Evolutionary conservation across 371 early-diverging fungal genomes (phyloP), one percentile per base, ranked within the genome.

Genomic region (Mortierella sp.): DNA sequence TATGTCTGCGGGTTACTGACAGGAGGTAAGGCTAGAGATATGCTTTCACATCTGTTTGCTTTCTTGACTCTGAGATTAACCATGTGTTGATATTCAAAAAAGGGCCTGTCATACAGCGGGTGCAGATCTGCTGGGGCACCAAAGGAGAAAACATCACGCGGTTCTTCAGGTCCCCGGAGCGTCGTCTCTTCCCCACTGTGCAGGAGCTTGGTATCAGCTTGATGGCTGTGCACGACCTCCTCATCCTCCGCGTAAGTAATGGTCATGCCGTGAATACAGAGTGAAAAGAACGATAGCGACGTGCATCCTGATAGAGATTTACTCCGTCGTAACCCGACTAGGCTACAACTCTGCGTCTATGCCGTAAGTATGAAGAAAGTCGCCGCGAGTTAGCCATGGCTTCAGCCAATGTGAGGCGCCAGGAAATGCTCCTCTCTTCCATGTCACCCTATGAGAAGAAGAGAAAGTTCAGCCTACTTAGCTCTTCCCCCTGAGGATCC

Each of bases 151-250:
- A 64, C 46, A 64, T 64, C 43, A 64, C 64, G 57, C 64, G 64
- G 46, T 64, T 26, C 57, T 64, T 64, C 21, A 64, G 64, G 57
- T 64, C 64, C 28, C 64, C 56, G 46, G 64, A 64, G 64, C 57
- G 64, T 64, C 64, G 64, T 47, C 64, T 64, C 64, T 56, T 64
- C 57, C 46, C 64, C n/a, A 64, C 64, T 56, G 64, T 64, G 64
- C 64, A 57, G 57, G 57, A 57, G 30, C 30, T 57, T 25, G 57
- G 57, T 14, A 64, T 64, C 25, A 64, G 64, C 46, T 7, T 57
- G 46, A 43, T 64, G 57, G 64, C 64, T 57, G 19, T 64, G 37
- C 64, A 64, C 56, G 64, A 64, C 46, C 64, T 64, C 26, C 64
- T 64, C 29, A 28, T 64, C 44, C 26, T 64, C 23, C 64, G 57